Conservation (phyloP, 139 green algal species). For the Desmodesmus armatus region DNA sequence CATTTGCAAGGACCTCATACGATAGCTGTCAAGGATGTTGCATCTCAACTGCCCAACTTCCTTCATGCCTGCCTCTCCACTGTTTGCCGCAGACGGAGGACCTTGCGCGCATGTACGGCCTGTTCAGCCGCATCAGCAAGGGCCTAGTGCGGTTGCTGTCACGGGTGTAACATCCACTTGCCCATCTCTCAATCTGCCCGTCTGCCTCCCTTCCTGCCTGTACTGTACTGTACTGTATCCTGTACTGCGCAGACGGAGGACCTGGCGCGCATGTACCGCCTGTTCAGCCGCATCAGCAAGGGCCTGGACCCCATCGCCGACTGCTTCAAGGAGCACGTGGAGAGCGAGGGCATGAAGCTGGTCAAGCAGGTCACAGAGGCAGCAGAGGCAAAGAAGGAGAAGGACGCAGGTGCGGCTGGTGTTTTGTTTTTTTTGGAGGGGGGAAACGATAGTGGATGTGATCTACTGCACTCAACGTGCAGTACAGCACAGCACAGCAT, state of each 20-base stretch:
- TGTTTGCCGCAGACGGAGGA: slow-evolving; percentile 93
- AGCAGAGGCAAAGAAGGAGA: slow-evolving; percentile 80
- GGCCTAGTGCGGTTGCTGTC: too few species aligned
- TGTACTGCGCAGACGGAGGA: slow-evolving; percentile 93
- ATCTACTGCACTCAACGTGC: too few species aligned
- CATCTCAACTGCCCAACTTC: too few species aligned
- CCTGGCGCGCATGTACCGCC: slow-evolving; percentile 96
- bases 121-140: slow-evolving; percentile 93
- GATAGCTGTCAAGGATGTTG: too few species aligned
- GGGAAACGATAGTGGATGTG: too few species aligned
- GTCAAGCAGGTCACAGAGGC: slow-evolving; percentile 84
- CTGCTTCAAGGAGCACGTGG: slow-evolving; percentile 95
- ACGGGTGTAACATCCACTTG: too few species aligned
- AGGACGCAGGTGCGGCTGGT: slow-evolving; percentile 73
- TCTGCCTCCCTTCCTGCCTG: neutral
- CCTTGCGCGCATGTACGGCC: slow-evolving; percentile 96
- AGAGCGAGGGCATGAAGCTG: slow-evolving; percentile 91
- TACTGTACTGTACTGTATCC: slow-evolving; percentile 13
- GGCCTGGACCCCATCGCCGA: slow-evolving; percentile 94
- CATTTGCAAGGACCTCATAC: slow-evolving; percentile 93
- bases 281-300: slow-evolving; percentile 93
- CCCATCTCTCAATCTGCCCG: too few species aligned
- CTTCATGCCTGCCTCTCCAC: too few species aligned
- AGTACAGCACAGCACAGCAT: too few species aligned
- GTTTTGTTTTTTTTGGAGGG: too few species aligned